A percentile compares a stretch with the other conserved stretches of the same genome.
Conservation (phyloP, 192 early-diverging fungal species). For the Podila epicladia region DNA sequence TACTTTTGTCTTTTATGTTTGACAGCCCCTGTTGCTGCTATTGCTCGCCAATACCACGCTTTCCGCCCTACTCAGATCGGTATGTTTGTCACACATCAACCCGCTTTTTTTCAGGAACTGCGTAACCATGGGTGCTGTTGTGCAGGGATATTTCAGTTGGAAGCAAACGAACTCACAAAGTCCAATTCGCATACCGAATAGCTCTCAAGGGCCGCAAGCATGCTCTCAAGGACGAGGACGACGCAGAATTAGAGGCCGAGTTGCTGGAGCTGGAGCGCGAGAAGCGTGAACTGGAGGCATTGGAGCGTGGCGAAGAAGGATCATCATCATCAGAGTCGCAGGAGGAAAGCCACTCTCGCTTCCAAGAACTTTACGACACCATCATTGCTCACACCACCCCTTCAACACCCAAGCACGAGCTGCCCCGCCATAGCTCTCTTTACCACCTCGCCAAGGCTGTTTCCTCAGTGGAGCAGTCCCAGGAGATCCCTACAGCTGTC, state of each 20-base stretch:
- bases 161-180: not conserved
- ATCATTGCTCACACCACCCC: slow-evolving; percentile 8
- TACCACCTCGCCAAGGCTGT: slow-evolving; percentile 16
- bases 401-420: slow-evolving; percentile 15
- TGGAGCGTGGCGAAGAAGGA: slow-evolving; percentile 26
- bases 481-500: slow-evolving; percentile 14
- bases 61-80: slow-evolving; percentile 44
- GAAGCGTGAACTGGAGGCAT: slow-evolving; percentile 41
- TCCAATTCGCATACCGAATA: not conserved
- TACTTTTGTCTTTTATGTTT: not conserved
- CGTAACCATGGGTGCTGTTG: too few relatives aligned
- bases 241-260: slow-evolving; percentile 46
- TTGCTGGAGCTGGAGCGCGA: slow-evolving; percentile 42
- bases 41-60: slow-evolving; percentile 44
- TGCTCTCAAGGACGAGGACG: slow-evolving; percentile 45
- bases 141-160: too few relatives aligned
- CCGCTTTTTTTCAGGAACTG: too few relatives aligned
- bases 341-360: not conserved
- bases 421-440: slow-evolving; percentile 30
- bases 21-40: slow-evolving; percentile 29
- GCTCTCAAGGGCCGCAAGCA: slow-evolving; percentile 45
- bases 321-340: slow-evolving; percentile 11
- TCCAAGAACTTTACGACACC: slow-evolving; percentile 34
- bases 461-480: slow-evolving; percentile 21
- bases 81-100: slow-evolving; percentile 7